These are phyloP conservation scores for Platanthera guangdongensis DNA, from an alignment of 106 monocot genomes.

Conservation along the genomic window DNA sequence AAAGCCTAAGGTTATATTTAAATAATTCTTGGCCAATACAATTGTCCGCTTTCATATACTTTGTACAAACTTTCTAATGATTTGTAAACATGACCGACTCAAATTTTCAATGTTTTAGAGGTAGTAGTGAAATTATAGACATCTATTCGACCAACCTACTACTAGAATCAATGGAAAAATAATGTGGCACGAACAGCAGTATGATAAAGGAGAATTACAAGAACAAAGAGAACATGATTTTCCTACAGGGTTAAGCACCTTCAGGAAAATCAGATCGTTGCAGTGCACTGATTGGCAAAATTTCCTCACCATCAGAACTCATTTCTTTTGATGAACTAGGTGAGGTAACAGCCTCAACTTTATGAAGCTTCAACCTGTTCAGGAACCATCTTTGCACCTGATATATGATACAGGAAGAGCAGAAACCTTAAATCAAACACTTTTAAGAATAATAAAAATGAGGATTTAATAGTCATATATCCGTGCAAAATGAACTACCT, in stretches of 20 bases:
- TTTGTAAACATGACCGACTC: not conserved
- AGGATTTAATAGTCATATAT: not conserved
- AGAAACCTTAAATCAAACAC: not conserved
- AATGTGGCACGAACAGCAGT: not conserved
- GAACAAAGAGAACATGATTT: not conserved
- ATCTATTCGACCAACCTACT: not conserved
- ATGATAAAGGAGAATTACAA: not conserved
- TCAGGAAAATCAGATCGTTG: constrained; percentile 1
- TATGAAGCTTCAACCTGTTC: not conserved
- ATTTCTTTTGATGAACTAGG: constrained; percentile 6
- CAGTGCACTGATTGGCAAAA: not conserved
- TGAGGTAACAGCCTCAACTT: constrained; percentile 2
- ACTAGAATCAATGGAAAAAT: not conserved
- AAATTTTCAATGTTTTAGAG: not conserved
- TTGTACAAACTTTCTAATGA: not conserved
- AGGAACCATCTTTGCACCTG: constrained; percentile 10
- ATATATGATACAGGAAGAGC: not conserved
- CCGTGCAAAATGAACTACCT: not conserved
- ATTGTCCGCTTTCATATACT: too few relatives aligned
- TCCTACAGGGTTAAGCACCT: not conserved
- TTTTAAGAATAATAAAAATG: not conserved
- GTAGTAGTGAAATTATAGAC: not conserved
- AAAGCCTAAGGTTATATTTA: too few relatives aligned
- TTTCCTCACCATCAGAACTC: constrained; percentile 2
- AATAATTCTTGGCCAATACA: too few relatives aligned